Evolutionary conservation across 1,284 basidiomycete species (phyloP).

Genomic region (Xanthoconium separans): DNA sequence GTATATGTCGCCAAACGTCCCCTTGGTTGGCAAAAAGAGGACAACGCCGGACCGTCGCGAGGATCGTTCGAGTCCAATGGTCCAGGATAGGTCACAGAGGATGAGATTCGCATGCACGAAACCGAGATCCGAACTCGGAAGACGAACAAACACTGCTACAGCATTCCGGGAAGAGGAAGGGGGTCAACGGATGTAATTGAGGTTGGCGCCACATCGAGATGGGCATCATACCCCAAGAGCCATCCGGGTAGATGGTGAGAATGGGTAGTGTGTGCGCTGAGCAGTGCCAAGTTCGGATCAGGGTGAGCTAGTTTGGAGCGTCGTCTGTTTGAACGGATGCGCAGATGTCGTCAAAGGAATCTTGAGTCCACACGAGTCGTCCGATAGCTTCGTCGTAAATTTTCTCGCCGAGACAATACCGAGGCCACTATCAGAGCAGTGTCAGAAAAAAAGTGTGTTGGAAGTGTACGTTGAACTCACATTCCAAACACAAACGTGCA

Average conservation of each 20-base stretch:
- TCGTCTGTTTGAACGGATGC: slow-evolving; percentile 16
- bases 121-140: slow-evolving; percentile 13
- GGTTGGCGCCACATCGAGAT: slow-evolving; percentile 12
- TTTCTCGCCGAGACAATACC: slow-evolving; percentile 18
- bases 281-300: slow-evolving; percentile 10
- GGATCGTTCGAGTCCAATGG: background rate
- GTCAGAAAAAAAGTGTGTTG: background rate
- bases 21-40: background rate
- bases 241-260: slow-evolving; percentile 7
- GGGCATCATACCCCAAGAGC: slow-evolving; percentile 11
- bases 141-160: slow-evolving; percentile 12
- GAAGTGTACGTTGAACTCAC: background rate
- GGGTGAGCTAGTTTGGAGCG: slow-evolving; percentile 16
- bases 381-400: slow-evolving; percentile 5
- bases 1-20: background rate
- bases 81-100: background rate
- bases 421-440: background rate
- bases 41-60: background rate
- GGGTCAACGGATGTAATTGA: slow-evolving; percentile 5
- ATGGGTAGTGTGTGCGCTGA: background rate
- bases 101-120: slow-evolving; percentile 5
- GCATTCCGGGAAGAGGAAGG: background rate
- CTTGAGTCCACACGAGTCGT: slow-evolving; percentile 8
- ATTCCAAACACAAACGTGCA: slow-evolving; percentile 1
- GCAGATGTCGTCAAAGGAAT: slow-evolving; percentile 14